phyloP scores from a whole-genome alignment of 345 rosid species.

The Raphanus raphanistrum region DNA sequence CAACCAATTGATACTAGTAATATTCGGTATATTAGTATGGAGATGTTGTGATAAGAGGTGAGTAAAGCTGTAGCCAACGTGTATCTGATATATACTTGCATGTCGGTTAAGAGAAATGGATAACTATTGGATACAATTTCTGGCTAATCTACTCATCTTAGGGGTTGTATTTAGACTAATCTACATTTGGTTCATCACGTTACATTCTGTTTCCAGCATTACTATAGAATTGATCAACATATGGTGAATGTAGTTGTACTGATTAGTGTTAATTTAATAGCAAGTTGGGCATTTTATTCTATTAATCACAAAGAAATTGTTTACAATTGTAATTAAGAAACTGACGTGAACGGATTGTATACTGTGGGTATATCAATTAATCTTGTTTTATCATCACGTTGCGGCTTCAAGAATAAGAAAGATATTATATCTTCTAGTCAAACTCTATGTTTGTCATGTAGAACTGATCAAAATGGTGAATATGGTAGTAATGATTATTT shows the following conservation, averaged over 20 bases:
- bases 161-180: not conserved
- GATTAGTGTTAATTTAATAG: not conserved
- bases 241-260: not conserved
- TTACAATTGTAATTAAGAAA: not conserved
- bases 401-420: not conserved
- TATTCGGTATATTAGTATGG: too few relatives aligned
- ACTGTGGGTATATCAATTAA: not conserved
- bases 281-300: not conserved
- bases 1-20: not conserved
- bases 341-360: not conserved
- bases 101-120: slow-evolving; percentile 21
- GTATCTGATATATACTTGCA: slow-evolving; percentile 28
- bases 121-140: slow-evolving; percentile 23
- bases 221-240: not conserved
- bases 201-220: too few relatives aligned
- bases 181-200: not conserved
- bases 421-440: not conserved
- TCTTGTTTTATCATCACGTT: slow-evolving; percentile 13
- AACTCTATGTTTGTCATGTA: slow-evolving; percentile 5
- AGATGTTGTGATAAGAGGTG: not conserved
- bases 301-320: not conserved
- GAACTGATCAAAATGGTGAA: slow-evolving; percentile 3
- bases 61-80: slow-evolving; percentile 34
- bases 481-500: not conserved
- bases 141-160: slow-evolving; percentile 22